Evolutionary conservation across 2,329 filamentous ascomycete species (phyloP).

Genomic region (Knufia petricola): DNA sequence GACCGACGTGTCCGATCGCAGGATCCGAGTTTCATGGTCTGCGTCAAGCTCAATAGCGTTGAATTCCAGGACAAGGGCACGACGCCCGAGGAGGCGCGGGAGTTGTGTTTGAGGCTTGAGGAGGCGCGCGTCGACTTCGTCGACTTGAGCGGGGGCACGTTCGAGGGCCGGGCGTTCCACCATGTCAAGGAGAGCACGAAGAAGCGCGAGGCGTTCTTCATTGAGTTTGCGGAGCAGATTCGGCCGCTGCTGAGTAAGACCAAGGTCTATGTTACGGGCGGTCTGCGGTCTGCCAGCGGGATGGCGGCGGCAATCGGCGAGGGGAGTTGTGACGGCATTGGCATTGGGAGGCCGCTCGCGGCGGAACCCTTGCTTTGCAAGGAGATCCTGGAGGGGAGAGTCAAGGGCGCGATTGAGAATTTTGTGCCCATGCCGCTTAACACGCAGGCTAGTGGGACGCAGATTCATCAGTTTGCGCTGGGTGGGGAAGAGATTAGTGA

Average conservation of each 20-base stretch:
- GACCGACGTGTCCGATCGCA: slow-evolving; percentile 15
- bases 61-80: slow-evolving; percentile 21
- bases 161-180: slow-evolving; percentile 17
- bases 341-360: slow-evolving; percentile 18
- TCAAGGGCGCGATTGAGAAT: slow-evolving; percentile 18
- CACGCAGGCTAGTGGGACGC: slow-evolving; percentile 17
- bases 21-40: slow-evolving; percentile 17
- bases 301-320: slow-evolving; percentile 17
- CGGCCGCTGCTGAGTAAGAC: slow-evolving; percentile 19
- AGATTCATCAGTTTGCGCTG: slow-evolving; percentile 18
- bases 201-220: slow-evolving; percentile 19
- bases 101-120: slow-evolving; percentile 17
- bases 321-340: slow-evolving; percentile 16
- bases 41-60: slow-evolving; percentile 20
- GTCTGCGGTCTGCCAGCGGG: slow-evolving; percentile 14
- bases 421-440: slow-evolving; percentile 16
- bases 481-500: slow-evolving; percentile 16
- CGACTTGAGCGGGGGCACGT: slow-evolving; percentile 20
- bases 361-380: slow-evolving; percentile 18
- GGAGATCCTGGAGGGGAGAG: slow-evolving; percentile 15
- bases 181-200: slow-evolving; percentile 19
- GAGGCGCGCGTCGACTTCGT: slow-evolving; percentile 19
- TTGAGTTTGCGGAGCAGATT: slow-evolving; percentile 21
- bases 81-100: slow-evolving; percentile 16
- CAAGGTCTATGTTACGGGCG: slow-evolving; percentile 20